A percentile compares a stretch with the other conserved stretches of the same genome.
Evolutionary conservation across 2,329 filamentous ascomycete species (phyloP).

Genomic region (Fusarium keratoplasticum): DNA sequence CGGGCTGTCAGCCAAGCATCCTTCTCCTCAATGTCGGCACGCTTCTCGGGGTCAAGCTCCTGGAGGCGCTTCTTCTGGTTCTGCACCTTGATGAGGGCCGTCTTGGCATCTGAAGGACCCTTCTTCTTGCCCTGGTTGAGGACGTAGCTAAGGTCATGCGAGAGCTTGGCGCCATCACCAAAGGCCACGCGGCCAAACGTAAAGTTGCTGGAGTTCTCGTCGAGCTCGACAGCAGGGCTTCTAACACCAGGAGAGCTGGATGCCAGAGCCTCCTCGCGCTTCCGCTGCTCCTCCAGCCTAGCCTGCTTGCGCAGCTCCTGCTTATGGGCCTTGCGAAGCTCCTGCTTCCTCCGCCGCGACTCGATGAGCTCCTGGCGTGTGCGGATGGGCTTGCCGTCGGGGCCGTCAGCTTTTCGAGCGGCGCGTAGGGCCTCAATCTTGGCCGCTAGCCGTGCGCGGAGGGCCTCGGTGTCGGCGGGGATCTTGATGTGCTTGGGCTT

Average conservation of each 20-base stretch:
- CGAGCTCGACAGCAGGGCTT: conserved; percentile 65
- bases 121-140: conserved; percentile 71
- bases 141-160: conserved; percentile 76
- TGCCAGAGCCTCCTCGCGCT: conserved; percentile 72
- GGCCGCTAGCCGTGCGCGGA: conserved; percentile 82
- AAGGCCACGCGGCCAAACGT: conserved; percentile 94
- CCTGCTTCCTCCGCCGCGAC: conserved; percentile 86
- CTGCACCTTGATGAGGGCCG: conserved; percentile 86
- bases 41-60: conserved; percentile 81
- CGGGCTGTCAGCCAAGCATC: conserved; percentile 93
- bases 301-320: conserved; percentile 83
- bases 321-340: conserved; percentile 87
- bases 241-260: conserved; percentile 71
- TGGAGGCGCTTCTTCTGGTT: conserved; percentile 86
- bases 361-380: conserved; percentile 95
- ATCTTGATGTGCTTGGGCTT: conserved; percentile 75
- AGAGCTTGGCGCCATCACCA: conserved; percentile 83
- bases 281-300: conserved; percentile 81
- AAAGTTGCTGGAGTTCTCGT: conserved; percentile 74
- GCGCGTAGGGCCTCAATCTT: conserved; percentile 88
- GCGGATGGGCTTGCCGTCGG: conserved; percentile 80
- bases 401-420: conserved; percentile 86
- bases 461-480: conserved; percentile 77
- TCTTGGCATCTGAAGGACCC: conserved; percentile 86
- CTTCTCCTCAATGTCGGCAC: conserved; percentile 90